These are phyloP conservation scores for Beauveria varroae DNA, from an alignment of 2,329 filamentous ascomycete genomes.

Conservation along the genomic window DNA sequence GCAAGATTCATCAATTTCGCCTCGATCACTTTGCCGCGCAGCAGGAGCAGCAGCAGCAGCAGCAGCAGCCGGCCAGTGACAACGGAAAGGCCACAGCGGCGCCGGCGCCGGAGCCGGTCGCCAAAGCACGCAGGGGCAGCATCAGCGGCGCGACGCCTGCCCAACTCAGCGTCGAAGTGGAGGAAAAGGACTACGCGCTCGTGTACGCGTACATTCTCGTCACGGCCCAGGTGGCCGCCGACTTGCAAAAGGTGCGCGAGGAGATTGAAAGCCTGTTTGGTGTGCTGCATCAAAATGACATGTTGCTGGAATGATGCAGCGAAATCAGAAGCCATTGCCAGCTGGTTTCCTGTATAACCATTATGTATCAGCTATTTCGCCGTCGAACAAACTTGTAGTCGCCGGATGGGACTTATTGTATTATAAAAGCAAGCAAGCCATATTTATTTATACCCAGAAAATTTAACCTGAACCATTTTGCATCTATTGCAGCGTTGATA, in stretches of 20 bases:
- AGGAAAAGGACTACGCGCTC: constrained; percentile 80
- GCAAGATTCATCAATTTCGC: constrained; percentile 81
- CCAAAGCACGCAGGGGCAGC: not conserved
- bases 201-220: constrained; percentile 82
- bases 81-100: constrained; percentile 15
- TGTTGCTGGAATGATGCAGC: constrained; percentile 44
- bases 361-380: not conserved
- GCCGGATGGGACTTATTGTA: not conserved
- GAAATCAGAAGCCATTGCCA: not conserved
- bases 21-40: constrained; percentile 51
- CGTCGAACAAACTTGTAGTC: not conserved
- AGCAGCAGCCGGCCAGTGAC: not conserved
- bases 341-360: not conserved
- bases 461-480: not conserved
- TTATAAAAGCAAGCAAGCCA: not conserved
- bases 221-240: constrained; percentile 58
- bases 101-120: constrained; percentile 11
- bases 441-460: not conserved
- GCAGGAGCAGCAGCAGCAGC: constrained; percentile 18
- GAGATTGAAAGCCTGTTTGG: constrained; percentile 59
- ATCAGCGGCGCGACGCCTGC: constrained; percentile 9
- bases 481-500: not conserved
- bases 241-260: constrained; percentile 51
- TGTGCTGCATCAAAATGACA: constrained; percentile 51
- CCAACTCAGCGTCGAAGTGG: constrained; percentile 14